Conservation (phyloP, 2,329 filamentous ascomycete genomes). For the Trichophyton simii region DNA sequence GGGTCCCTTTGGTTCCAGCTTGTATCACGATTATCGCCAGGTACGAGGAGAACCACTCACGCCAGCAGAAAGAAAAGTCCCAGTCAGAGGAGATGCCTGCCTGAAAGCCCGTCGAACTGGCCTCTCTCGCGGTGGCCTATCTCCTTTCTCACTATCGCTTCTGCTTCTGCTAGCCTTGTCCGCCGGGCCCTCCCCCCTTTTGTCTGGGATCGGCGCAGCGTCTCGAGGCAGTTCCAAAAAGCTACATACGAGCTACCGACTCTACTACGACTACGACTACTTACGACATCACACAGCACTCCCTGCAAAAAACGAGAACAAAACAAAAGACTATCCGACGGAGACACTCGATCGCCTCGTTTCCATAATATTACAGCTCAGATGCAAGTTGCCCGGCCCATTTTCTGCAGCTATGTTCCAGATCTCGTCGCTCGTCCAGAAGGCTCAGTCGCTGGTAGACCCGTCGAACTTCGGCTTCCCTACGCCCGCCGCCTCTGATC, state of each 20-base stretch:
- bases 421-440: constrained; percentile 76
- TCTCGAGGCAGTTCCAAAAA: too few relatives aligned
- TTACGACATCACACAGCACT: too few relatives aligned
- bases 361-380: background rate
- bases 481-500: constrained; percentile 59
- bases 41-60: background rate
- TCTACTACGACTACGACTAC: too few relatives aligned
- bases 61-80: too few relatives aligned
- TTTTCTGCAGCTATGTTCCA: constrained; percentile 40
- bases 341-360: background rate
- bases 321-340: background rate
- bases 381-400: background rate
- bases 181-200: background rate
- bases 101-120: background rate
- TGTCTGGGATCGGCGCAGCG: background rate
- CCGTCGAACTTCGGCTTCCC: constrained; percentile 66
- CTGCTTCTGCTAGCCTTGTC: too few relatives aligned
- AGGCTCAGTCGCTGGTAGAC: constrained; percentile 90
- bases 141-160: too few relatives aligned
- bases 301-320: background rate
- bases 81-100: too few relatives aligned
- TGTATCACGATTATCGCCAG: background rate
- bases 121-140: background rate
- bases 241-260: too few relatives aligned
- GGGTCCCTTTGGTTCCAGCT: background rate